Percentiles rank a stretch among this genome's conserved stretches.
Conservation (phyloP, 2,329 filamentous ascomycete genomes). For the Xylariaceae sp. region DNA sequence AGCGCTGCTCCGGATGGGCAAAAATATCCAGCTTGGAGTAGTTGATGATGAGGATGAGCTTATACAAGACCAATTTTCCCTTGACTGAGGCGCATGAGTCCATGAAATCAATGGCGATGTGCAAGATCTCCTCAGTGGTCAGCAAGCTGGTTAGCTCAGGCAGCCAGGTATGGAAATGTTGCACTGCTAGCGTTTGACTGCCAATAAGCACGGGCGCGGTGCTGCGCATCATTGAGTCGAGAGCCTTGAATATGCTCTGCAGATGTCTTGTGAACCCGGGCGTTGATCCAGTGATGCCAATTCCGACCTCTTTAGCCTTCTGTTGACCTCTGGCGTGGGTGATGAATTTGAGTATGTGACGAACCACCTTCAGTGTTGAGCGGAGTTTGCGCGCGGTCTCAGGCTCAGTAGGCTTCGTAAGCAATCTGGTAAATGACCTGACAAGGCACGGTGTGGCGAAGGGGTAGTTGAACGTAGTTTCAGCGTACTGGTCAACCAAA, state of each 20-base stretch:
- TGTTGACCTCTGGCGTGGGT: slow-evolving; percentile 83
- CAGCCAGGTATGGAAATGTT: slow-evolving; percentile 97
- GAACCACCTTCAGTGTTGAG: slow-evolving; percentile 90
- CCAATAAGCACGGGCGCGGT: slow-evolving; percentile 80
- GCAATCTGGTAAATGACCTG: slow-evolving; percentile 75
- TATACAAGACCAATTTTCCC: slow-evolving; percentile 87
- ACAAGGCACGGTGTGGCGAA: slow-evolving; percentile 86
- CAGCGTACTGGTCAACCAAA: slow-evolving; percentile 85
- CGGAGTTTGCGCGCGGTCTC: slow-evolving; percentile 79
- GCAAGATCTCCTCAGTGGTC: slow-evolving; percentile 76
- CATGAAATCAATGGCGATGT: slow-evolving; percentile 89
- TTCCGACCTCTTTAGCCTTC: slow-evolving; percentile 78
- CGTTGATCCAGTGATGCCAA: slow-evolving; percentile 73
- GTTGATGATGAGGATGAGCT: slow-evolving; percentile 87
- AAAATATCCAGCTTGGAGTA: slow-evolving; percentile 81
- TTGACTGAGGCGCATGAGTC: slow-evolving; percentile 83
- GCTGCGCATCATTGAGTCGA: slow-evolving; percentile 87
- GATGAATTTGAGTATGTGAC: slow-evolving; percentile 91
- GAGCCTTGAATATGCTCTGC: slow-evolving; percentile 79
- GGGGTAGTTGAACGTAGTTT: slow-evolving; percentile 84
- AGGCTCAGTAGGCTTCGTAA: slow-evolving; percentile 76
- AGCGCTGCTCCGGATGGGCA: slow-evolving; percentile 67
- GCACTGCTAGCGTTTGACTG: slow-evolving; percentile 89
- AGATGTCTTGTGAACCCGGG: slow-evolving; percentile 75
- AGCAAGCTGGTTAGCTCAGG: slow-evolving; percentile 78